Conservation (phyloP, 2,329 filamentous ascomycete species). For the Cylindrodendrum hubeiense region DNA sequence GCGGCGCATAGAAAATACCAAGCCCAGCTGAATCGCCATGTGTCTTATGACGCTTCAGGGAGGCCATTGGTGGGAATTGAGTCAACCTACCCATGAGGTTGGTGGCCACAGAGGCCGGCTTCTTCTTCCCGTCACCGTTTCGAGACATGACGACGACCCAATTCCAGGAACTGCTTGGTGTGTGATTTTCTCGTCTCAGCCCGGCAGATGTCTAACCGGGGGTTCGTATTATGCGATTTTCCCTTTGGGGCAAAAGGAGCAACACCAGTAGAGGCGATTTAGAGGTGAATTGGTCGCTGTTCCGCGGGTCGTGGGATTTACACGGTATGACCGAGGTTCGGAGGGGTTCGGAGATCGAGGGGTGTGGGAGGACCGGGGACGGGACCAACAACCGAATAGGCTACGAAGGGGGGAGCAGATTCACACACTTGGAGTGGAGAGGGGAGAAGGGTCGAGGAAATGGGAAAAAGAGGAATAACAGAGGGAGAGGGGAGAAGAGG, state of each 20-base stretch:
- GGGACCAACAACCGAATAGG: neutral
- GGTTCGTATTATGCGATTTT: neutral
- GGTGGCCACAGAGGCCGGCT: slow-evolving; percentile 86
- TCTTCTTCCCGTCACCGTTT: slow-evolving; percentile 64
- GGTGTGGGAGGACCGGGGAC: neutral
- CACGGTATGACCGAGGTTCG: slow-evolving; percentile 3
- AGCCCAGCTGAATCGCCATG: neutral
- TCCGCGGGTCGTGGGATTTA: neutral
- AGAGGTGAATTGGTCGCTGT: neutral
- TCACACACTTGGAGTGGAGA: neutral
- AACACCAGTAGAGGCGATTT: neutral
- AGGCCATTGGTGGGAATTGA: slow-evolving; percentile 13
- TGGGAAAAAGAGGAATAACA: neutral
- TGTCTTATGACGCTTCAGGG: neutral
- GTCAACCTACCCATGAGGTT: slow-evolving; percentile 84
- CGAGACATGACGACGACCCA: slow-evolving; percentile 48
- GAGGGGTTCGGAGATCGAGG: slow-evolving; percentile 7
- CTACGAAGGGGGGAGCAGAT: neutral
- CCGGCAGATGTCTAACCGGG: neutral
- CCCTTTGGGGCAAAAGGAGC: neutral
- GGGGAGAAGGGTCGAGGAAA: neutral
- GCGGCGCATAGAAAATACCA: slow-evolving; percentile 17
- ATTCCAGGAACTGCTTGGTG: neutral
- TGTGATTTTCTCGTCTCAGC: neutral
- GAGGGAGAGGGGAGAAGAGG: neutral